These are phyloP conservation scores for Coniochaeta sp. DNA, from an alignment of 2,329 filamentous ascomycete genomes.

Conservation along the genomic window DNA sequence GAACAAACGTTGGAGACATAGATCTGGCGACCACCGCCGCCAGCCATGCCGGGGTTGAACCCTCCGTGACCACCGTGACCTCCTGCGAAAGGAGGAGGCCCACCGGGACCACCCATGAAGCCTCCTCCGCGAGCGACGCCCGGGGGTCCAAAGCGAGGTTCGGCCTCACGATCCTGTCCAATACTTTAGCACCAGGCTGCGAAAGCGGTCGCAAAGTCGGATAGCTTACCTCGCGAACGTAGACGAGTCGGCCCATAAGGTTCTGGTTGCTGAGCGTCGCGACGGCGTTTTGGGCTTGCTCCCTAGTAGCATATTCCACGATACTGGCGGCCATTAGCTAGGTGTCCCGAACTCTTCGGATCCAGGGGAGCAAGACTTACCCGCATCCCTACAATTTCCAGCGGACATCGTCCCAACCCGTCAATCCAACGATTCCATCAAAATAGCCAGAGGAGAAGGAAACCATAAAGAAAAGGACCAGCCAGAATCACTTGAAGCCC, in stretches of 20 bases:
- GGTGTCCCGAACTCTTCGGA: slow-evolving; percentile 4
- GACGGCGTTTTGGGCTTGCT: slow-evolving; percentile 97
- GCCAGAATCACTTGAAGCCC: slow-evolving; percentile 85
- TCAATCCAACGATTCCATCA: slow-evolving; percentile 97
- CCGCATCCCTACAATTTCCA: slow-evolving; percentile 98
- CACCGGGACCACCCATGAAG: slow-evolving; percentile 40
- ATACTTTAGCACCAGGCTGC: slow-evolving; percentile 7
- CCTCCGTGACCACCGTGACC: slow-evolving; percentile 43
- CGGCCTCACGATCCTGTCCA: slow-evolving; percentile 85
- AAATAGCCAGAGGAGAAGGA: slow-evolving; percentile 41
- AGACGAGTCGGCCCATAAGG: slow-evolving; percentile 95
- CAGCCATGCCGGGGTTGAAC: slow-evolving; percentile 44
- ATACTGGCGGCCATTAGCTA: slow-evolving; percentile 56
- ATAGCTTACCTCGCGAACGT: slow-evolving; percentile 81
- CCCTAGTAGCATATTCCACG: slow-evolving; percentile 99
- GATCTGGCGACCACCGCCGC: slow-evolving; percentile 75
- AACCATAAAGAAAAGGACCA: slow-evolving; percentile 63
- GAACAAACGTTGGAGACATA: slow-evolving; percentile 95
- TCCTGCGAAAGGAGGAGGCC: slow-evolving; percentile 21
- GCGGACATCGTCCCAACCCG: slow-evolving; percentile 90
- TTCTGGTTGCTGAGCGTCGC: slow-evolving; percentile 98
- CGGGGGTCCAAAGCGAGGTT: slow-evolving; percentile 87
- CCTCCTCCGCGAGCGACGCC: slow-evolving; percentile 48
- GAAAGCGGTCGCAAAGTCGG: background rate
- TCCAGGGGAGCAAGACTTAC: slow-evolving; percentile 50